phyloP scores from a whole-genome alignment of 257 asterid genomes.

The Nicotiana tabacum region DNA sequence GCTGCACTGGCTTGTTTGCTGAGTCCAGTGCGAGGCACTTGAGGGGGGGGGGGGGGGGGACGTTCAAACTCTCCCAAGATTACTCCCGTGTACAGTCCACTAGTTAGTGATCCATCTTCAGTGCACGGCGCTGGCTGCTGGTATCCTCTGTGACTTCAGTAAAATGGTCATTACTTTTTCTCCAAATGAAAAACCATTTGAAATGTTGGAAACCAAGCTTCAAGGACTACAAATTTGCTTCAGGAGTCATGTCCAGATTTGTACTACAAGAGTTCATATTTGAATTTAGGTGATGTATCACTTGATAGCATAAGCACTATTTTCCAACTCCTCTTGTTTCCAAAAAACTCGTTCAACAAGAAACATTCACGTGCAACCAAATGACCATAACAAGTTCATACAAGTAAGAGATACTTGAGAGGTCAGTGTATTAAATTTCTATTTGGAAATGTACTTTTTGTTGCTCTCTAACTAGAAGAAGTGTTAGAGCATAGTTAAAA shows the following conservation, averaged over 20 bases:
- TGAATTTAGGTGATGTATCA: neutral
- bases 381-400: neutral
- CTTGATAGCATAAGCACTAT: neutral
- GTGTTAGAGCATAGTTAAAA: neutral
- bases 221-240: neutral
- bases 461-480: neutral
- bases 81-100: neutral
- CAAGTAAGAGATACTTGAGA: neutral
- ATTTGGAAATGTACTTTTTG: neutral
- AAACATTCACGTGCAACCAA: neutral
- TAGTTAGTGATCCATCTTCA: neutral
- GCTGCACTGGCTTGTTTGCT: neutral
- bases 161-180: neutral
- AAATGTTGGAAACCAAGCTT: neutral
- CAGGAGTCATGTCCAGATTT: neutral
- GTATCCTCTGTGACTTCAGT: neutral
- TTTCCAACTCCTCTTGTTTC: neutral
- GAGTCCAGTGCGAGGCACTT: neutral
- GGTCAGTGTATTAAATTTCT: neutral
- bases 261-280: neutral
- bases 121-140: neutral
- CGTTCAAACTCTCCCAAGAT: neutral
- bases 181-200: neutral
- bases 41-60: neutral
- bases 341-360: neutral